These are phyloP conservation scores for Saccharata proteae DNA, from an alignment of 2,329 filamentous ascomycete species.

Conservation along the genomic window DNA sequence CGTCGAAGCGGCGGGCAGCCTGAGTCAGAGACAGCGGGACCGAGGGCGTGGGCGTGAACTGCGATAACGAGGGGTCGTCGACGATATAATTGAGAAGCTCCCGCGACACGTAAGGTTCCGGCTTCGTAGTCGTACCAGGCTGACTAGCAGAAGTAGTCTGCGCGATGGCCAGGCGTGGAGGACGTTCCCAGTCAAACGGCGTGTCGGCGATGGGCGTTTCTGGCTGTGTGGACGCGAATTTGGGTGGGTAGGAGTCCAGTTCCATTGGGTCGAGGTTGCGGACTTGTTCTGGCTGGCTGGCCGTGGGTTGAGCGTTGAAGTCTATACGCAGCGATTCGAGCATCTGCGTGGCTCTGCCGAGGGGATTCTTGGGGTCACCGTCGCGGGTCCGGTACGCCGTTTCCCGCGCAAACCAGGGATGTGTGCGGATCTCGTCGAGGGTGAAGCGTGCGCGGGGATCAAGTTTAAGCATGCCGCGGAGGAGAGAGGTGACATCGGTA, in stretches of 20 bases:
- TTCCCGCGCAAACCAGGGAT: constrained; percentile 84
- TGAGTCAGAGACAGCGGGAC: constrained; percentile 81
- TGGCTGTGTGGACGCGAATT: constrained; percentile 73
- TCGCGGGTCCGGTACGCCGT: constrained; percentile 66
- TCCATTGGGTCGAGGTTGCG: constrained; percentile 48
- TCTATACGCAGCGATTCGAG: constrained; percentile 83
- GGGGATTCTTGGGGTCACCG: constrained; percentile 64
- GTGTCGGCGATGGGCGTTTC: constrained; percentile 63
- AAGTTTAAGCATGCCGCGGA: constrained; percentile 87
- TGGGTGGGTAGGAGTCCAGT: constrained; percentile 42
- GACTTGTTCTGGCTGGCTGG: constrained; percentile 32
- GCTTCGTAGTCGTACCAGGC: constrained; percentile 33
- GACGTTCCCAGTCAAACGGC: constrained; percentile 80
- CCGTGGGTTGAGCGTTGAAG: constrained; percentile 56
- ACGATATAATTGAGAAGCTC: constrained; percentile 50
- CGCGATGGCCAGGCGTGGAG: constrained; percentile 40
- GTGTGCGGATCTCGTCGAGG: constrained; percentile 74
- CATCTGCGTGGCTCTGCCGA: constrained; percentile 88
- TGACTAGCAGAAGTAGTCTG: constrained; percentile 37
- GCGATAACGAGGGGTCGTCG: constrained; percentile 72
- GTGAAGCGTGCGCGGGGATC: constrained; percentile 64
- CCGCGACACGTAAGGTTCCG: constrained; percentile 9
- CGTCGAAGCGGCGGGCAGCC: constrained; percentile 73
- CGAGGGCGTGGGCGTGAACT: constrained; percentile 69
- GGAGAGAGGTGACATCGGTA: constrained; percentile 59